Conservation (phyloP, 768 basidiomycete species). For the Lactifluus rugatus region DNA sequence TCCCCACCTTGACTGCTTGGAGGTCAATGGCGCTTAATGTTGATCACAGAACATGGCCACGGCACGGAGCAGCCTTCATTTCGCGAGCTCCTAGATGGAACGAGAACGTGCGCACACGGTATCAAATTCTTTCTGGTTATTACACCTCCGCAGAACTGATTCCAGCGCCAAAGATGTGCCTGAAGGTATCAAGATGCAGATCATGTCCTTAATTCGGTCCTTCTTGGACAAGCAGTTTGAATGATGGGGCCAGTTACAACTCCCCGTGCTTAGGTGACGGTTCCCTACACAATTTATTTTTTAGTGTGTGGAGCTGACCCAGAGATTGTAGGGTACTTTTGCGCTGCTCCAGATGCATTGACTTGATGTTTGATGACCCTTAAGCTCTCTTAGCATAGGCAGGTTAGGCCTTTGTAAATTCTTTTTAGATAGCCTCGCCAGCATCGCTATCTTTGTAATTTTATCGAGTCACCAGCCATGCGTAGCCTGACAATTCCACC, state of each 20-base stretch:
- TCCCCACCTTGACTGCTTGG: background rate
- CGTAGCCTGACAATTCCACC: background rate
- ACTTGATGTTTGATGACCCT: background rate
- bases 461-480: background rate
- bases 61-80: conserved; percentile 9
- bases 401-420: background rate
- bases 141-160: background rate
- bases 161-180: background rate
- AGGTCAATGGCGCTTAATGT: background rate
- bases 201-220: conserved; percentile 6
- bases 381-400: background rate
- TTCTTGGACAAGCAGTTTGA: conserved; percentile 15
- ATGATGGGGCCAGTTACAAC: background rate
- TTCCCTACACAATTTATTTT: background rate
- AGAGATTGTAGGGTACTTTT: background rate
- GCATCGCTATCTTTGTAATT: background rate
- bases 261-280: background rate
- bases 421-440: background rate
- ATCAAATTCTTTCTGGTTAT: background rate
- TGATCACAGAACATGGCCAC: conserved; percentile 3
- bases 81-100: conserved; percentile 9
- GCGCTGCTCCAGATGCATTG: background rate
- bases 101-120: conserved; percentile 3
- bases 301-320: background rate
- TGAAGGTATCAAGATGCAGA: conserved; percentile 8